phyloP scores from a whole-genome alignment of 192 early-diverging fungal species.

The Kickxella alabastrina region DNA sequence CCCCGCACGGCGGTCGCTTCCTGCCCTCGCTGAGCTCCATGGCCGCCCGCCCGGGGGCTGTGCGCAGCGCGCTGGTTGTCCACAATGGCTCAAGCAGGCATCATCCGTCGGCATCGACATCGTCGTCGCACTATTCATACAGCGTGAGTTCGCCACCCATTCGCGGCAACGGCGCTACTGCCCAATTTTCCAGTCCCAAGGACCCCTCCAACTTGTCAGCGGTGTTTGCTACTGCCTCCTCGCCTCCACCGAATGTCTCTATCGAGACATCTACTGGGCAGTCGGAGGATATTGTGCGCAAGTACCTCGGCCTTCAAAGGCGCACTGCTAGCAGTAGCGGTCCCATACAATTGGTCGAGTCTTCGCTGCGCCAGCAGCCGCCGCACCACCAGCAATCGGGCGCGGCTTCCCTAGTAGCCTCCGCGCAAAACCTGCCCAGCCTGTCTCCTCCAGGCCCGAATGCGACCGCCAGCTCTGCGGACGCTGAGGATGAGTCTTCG shows the following conservation, averaged over 20 bases:
- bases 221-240: slow-evolving; percentile 8
- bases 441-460: background rate
- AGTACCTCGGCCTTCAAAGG: slow-evolving; percentile 42
- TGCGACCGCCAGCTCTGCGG: background rate
- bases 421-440: background rate
- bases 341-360: background rate
- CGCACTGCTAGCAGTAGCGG: slow-evolving; percentile 11
- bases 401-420: background rate
- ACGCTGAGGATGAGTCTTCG: slow-evolving; percentile 4
- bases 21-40: slow-evolving; percentile 39
- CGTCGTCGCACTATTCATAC: slow-evolving; percentile 40
- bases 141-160: slow-evolving; percentile 24
- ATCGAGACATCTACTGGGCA: slow-evolving; percentile 10
- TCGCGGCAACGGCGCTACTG: slow-evolving; percentile 11
- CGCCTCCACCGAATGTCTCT: slow-evolving; percentile 1
- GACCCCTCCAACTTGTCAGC: slow-evolving; percentile 8
- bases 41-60: slow-evolving; percentile 25
- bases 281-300: slow-evolving; percentile 50
- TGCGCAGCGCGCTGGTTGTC: slow-evolving; percentile 21
- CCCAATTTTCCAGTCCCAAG: slow-evolving; percentile 10
- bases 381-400: background rate
- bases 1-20: slow-evolving; percentile 22
- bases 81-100: slow-evolving; percentile 22
- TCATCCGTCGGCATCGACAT: slow-evolving; percentile 38
- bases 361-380: background rate